Percentiles rank a stretch among this genome's conserved stretches.
Evolutionary conservation across 768 basidiomycete genomes (phyloP).

Genomic region (Lentinula aciculospora): DNA sequence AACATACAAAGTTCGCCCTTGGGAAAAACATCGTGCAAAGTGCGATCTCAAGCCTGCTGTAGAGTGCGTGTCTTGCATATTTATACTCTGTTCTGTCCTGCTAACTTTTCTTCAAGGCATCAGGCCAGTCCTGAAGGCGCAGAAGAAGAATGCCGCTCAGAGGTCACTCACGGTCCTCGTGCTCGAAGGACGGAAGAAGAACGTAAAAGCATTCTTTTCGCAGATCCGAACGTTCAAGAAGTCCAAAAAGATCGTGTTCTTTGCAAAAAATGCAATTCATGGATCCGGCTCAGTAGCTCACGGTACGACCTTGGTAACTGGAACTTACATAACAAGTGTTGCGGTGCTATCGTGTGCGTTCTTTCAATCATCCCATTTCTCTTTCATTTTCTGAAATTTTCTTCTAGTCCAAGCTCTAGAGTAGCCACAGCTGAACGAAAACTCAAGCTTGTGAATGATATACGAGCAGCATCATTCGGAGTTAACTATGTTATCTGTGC

Average conservation of each 20-base stretch:
- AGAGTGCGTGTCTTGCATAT: not conserved
- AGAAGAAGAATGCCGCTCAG: not conserved
- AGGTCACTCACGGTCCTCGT: constrained; percentile 5
- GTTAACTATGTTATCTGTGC: constrained; percentile 43
- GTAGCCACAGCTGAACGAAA: constrained; percentile 61
- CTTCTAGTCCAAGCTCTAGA: constrained; percentile 49
- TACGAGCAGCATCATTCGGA: constrained; percentile 48
- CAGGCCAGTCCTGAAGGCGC: not conserved
- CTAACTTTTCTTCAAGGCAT: constrained; percentile 4
- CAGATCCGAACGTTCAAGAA: constrained; percentile 46
- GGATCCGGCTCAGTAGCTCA: constrained; percentile 42
- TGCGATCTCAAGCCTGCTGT: constrained; percentile 38
- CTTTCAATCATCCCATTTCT: constrained; percentile 9
- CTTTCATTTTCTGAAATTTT: not conserved
- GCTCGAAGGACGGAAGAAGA: constrained; percentile 31
- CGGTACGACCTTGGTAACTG: constrained; percentile 47
- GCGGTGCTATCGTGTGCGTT: constrained; percentile 37
- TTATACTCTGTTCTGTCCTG: not conserved
- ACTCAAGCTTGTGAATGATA: constrained; percentile 57
- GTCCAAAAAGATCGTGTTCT: constrained; percentile 45
- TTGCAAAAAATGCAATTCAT: constrained; percentile 59
- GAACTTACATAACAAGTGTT: constrained; percentile 44
- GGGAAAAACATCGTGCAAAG: constrained; percentile 52
- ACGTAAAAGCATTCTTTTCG: constrained; percentile 44
- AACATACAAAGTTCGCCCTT: constrained; percentile 53